These are phyloP conservation scores for Sporothrix pallida DNA, from an alignment of 2,329 filamentous ascomycete genomes.

Conservation along the genomic window DNA sequence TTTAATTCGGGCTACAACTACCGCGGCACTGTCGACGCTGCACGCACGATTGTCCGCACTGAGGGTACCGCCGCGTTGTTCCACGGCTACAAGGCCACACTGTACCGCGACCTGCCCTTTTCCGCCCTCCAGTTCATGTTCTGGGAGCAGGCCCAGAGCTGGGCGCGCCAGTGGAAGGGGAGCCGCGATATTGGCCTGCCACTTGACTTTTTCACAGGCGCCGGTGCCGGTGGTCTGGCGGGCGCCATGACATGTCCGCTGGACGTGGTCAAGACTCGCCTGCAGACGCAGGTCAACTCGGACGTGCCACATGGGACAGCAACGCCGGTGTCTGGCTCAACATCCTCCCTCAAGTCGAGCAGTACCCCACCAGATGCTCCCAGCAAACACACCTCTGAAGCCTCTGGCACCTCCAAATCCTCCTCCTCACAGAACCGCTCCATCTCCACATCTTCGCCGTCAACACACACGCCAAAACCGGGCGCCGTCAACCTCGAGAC, in stretches of 20 bases:
- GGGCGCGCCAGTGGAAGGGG: conserved; percentile 79
- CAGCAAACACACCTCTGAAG: conserved; percentile 38
- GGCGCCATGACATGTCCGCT: conserved; percentile 94
- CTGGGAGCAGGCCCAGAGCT: conserved; percentile 89
- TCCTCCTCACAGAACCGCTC: conserved; percentile 62
- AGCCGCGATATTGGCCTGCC: conserved; percentile 83
- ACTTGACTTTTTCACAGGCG: conserved; percentile 87
- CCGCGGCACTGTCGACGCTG: conserved; percentile 80
- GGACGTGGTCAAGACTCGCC: conserved; percentile 95
- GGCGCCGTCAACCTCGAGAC: conserved; percentile 84
- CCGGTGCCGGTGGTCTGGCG: conserved; percentile 86
- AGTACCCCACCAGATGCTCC: conserved; percentile 32
- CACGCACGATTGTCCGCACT: conserved; percentile 78
- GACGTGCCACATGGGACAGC: conserved; percentile 38
- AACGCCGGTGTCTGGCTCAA: neutral
- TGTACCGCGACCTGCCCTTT: conserved; percentile 93
- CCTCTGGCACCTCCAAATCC: neutral
- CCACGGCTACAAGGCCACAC: conserved; percentile 94
- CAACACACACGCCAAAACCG: conserved; percentile 78
- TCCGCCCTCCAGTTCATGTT: conserved; percentile 97
- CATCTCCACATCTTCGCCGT: conserved; percentile 90
- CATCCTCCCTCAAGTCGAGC: conserved; percentile 30
- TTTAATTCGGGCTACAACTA: conserved; percentile 98
- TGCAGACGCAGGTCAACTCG: conserved; percentile 83
- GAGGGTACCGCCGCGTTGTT: conserved; percentile 89